A percentile compares a stretch with the other conserved stretches of the same genome.
Evolutionary conservation across 805 yeast species (phyloP).

Genomic region (Vanderwaltozyma yarrowii): DNA sequence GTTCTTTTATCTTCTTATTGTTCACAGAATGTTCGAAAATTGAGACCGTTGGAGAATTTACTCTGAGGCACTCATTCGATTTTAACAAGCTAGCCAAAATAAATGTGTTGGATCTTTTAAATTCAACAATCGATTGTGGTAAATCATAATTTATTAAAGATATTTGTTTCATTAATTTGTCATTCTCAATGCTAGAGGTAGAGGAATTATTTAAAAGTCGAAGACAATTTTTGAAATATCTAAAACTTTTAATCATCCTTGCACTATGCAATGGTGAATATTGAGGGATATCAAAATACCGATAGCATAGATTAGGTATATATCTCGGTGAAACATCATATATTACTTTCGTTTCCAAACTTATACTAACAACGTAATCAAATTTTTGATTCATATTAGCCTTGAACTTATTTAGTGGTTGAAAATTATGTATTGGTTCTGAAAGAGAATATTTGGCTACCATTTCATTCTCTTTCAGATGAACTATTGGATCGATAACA

Average conservation of each 20-base stretch:
- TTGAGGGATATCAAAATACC: constrained; percentile 8
- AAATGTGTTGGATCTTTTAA: constrained; percentile 14
- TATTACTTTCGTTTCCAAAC: constrained; percentile 4
- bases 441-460: constrained; percentile 6
- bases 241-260: constrained; percentile 5
- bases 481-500: constrained; percentile 20
- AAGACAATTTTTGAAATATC: not conserved
- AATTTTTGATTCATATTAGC: constrained; percentile 9
- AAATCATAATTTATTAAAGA: constrained; percentile 8
- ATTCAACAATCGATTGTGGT: constrained; percentile 9
- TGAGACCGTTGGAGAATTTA: constrained; percentile 1
- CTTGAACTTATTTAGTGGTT: constrained; percentile 4
- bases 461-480: constrained; percentile 9
- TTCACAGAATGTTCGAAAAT: not conserved
- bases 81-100: constrained; percentile 7
- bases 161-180: constrained; percentile 1
- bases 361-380: constrained; percentile 11
- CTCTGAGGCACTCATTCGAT: constrained; percentile 6
- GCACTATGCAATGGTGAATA: constrained; percentile 5
- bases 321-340: constrained; percentile 19
- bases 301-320: constrained; percentile 10
- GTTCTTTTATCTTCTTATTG: constrained; percentile 1
- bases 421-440: constrained; percentile 6
- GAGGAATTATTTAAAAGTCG: not conserved
- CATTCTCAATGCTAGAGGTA: not conserved